A percentile compares a stretch with the other conserved stretches of the same genome.
Conservation (phyloP, 2,329 filamentous ascomycete species). For the Calonectria naviculata region DNA sequence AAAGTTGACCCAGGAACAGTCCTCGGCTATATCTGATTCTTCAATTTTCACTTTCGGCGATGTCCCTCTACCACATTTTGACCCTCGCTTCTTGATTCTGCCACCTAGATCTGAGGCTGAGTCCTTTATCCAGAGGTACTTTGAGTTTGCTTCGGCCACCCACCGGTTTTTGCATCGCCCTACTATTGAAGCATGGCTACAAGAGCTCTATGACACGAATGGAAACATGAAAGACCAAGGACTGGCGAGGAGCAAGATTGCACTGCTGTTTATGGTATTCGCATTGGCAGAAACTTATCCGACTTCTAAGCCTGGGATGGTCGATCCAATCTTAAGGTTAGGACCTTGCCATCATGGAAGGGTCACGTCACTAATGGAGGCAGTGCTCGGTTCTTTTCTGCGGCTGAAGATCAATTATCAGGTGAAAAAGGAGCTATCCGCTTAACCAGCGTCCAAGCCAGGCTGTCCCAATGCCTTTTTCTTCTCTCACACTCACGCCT, state of each 20-base stretch:
- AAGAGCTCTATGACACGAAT: constrained; percentile 49
- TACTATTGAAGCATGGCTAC: constrained; percentile 58
- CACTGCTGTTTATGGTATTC: constrained; percentile 61
- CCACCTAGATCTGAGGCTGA: constrained; percentile 47
- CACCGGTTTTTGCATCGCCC: constrained; percentile 65
- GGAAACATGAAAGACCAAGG: constrained; percentile 35
- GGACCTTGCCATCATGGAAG: no score
- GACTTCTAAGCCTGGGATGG: constrained; percentile 28
- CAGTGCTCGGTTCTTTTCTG: constrained; percentile 46
- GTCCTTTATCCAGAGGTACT: constrained; percentile 58
- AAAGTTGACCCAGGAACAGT: constrained; percentile 52
- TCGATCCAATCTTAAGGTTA: constrained; percentile 20
- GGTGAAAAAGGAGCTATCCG: constrained; percentile 49
- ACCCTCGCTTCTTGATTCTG: constrained; percentile 50
- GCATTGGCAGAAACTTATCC: constrained; percentile 59
- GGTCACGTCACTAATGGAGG: neutral
- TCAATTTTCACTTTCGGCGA: constrained; percentile 62
- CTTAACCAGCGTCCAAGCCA: constrained; percentile 52
- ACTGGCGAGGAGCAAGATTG: constrained; percentile 43
- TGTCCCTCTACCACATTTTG: constrained; percentile 53
- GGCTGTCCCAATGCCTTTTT: constrained; percentile 52
- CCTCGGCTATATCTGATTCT: constrained; percentile 51
- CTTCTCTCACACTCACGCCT: constrained; percentile 54
- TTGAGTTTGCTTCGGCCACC: constrained; percentile 66
- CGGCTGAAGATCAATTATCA: constrained; percentile 48